Evolutionary conservation across 2,329 filamentous ascomycete genomes (phyloP), one percentile per base, ranked within the genome.

Genomic region (Pleoardoris graminearum): DNA sequence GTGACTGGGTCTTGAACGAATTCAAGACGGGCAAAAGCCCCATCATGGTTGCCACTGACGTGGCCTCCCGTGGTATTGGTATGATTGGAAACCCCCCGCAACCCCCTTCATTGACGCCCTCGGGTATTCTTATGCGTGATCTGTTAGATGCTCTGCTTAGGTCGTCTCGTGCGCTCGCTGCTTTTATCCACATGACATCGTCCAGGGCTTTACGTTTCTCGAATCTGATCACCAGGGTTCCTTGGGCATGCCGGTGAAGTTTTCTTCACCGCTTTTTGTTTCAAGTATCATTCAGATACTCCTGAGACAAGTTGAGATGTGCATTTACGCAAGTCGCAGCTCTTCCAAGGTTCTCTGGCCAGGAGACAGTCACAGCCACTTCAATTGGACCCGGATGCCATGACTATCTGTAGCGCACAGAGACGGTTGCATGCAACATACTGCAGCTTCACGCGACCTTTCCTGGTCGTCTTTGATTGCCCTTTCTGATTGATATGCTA

Each of bases 21-120:
- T 99, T 99, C 86, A 99, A 97, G 87, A 90, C 90, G 62, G 92
- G 91, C 80, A 97, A 97, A 84, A 96, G 91, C 81, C 94, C 94
- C 75, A 96, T 99, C 86, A 96, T 99, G 92, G 94, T 99, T 81
- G 94, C 94, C 80, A 99, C 94, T 64, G 94, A 97, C 74, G 94
- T 99, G 80, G 94, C 94, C 80, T 97, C 94, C 75, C 94, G 94
- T 92, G 94, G 94, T 91, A 97, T 99, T 80, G 94, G 94, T 97
- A 95, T 96, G 91, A 93, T 89, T 85, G 80, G 82, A 79, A 79
- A 79, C 76, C 77, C 79, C 73, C 76, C 77, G 71, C 71, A 67
- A 70, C 69, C 70, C 70, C 70, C 68, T 62, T 57, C 59, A 60
- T 66, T 60, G 61, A 49, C 43, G 14, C 30, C 30, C 30, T 35